Conservation (phyloP, 257 asterid species). For the Leptodermis oblonga region DNA sequence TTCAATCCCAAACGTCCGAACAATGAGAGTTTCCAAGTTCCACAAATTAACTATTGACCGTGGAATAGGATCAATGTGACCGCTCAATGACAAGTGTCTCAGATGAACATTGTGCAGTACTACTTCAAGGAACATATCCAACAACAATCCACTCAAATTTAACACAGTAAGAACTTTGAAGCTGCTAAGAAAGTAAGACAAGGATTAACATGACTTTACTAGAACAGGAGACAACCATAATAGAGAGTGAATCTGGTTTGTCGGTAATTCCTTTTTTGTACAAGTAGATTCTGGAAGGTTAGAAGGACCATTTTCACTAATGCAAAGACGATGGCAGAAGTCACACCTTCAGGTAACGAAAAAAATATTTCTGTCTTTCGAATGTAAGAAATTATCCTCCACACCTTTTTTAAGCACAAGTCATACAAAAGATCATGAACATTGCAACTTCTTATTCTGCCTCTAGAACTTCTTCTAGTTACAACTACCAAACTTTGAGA, state of each 20-base stretch:
- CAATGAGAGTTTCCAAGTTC: not conserved
- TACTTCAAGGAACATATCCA: not conserved
- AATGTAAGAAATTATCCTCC: not conserved
- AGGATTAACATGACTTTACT: not conserved
- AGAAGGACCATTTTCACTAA: not conserved
- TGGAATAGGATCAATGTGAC: not conserved
- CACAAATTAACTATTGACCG: not conserved
- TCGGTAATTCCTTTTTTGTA: not conserved
- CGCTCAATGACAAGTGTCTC: not conserved
- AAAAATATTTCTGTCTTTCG: not conserved
- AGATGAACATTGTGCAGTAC: not conserved
- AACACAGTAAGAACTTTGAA: not conserved
- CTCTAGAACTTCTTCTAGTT: not conserved
- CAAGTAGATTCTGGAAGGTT: not conserved
- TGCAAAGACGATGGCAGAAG: not conserved
- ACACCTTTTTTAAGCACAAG: not conserved
- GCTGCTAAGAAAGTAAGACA: not conserved
- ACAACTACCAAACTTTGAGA: not conserved
- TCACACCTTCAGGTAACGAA: not conserved
- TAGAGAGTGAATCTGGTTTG: not conserved
- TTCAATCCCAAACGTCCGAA: not conserved
- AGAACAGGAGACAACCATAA: not conserved
- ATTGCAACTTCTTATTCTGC: not conserved
- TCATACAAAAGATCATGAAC: slow-evolving; percentile 5
- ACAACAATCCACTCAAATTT: not conserved